phyloP scores from a whole-genome alignment of 768 basidiomycete genomes.

The Hortiboletus flavorubellus region DNA sequence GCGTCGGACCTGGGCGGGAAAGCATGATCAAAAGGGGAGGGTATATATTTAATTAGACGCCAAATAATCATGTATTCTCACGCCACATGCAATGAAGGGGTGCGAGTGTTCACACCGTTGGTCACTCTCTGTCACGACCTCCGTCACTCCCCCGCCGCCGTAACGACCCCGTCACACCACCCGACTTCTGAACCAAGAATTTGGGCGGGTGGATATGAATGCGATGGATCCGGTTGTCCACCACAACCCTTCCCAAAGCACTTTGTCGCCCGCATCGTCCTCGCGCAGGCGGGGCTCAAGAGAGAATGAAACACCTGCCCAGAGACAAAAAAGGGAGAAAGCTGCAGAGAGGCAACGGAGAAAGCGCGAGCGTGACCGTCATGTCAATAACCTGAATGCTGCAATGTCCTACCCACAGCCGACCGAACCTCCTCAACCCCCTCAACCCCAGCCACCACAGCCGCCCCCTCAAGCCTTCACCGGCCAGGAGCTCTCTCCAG shows the following conservation, averaged over 20 bases:
- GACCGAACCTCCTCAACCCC: slow-evolving; percentile 30
- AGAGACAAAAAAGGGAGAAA: slow-evolving; percentile 78
- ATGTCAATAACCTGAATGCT: slow-evolving; percentile 39
- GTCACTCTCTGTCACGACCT: slow-evolving; percentile 34
- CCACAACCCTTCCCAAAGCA: slow-evolving; percentile 32
- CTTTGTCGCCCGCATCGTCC: slow-evolving; percentile 29
- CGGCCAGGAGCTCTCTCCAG: slow-evolving; percentile 46
- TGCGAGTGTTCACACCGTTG: slow-evolving; percentile 18
- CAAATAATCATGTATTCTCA: slow-evolving; percentile 16
- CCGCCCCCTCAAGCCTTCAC: slow-evolving; percentile 24
- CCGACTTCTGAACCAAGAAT: slow-evolving; percentile 14
- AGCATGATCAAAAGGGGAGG: slow-evolving; percentile 54
- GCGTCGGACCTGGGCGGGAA: slow-evolving; percentile 84
- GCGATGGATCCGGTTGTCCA: slow-evolving; percentile 34
- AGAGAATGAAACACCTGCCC: slow-evolving; percentile 71
- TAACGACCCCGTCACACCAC: slow-evolving; percentile 34
- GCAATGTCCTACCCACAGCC: slow-evolving; percentile 40
- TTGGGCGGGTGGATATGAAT: slow-evolving; percentile 26
- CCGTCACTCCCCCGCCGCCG: slow-evolving; percentile 34
- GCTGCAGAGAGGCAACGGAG: slow-evolving; percentile 82
- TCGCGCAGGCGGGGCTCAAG: slow-evolving; percentile 53
- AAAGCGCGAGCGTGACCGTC: slow-evolving; percentile 71
- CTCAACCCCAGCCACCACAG: slow-evolving; percentile 34
- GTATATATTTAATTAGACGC: slow-evolving; percentile 20
- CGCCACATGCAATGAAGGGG: slow-evolving; percentile 20